A percentile compares a stretch with the other conserved stretches of the same genome.
These are phyloP conservation scores for Cladophialophora bantiana DNA, from an alignment of 2,329 filamentous ascomycete species.

Conservation along the genomic window DNA sequence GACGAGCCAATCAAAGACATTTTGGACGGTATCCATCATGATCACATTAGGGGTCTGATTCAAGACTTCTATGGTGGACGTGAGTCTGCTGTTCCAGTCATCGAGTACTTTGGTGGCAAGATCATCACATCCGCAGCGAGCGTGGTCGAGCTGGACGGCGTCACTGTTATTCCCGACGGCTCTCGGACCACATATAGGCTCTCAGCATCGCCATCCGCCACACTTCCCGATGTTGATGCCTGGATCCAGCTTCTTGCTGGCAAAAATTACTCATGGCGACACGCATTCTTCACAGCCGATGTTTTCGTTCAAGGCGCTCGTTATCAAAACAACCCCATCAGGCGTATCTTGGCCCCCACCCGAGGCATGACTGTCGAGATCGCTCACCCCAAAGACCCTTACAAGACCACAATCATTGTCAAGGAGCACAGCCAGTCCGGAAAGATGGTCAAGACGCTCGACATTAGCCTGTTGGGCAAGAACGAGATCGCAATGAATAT, in stretches of 20 bases:
- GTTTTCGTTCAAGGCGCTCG: conserved; percentile 94
- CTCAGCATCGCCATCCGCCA: conserved; percentile 73
- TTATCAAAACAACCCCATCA: conserved; percentile 96
- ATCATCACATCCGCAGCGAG: conserved; percentile 71
- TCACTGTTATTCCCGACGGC: conserved; percentile 80
- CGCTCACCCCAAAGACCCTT: conserved; percentile 76
- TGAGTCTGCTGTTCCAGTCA: conserved; percentile 75
- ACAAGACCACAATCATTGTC: conserved; percentile 83
- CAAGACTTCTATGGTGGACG: conserved; percentile 80
- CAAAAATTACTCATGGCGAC: conserved; percentile 85
- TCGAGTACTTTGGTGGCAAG: conserved; percentile 96
- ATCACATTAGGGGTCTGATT: conserved; percentile 81
- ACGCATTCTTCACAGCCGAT: conserved; percentile 91
- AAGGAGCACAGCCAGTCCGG: conserved; percentile 86
- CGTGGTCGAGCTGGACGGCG: conserved; percentile 76
- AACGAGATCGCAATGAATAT: conserved; percentile 87
- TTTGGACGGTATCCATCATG: conserved; percentile 85
- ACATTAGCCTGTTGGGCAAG: conserved; percentile 76
- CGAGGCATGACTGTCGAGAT: conserved; percentile 92
- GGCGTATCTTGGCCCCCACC: conserved; percentile 84
- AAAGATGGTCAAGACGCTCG: conserved; percentile 86
- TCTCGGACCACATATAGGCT: conserved; percentile 85
- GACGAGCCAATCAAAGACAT: conserved; percentile 97
- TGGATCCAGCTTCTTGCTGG: conserved; percentile 92
- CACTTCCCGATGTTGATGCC: conserved; percentile 77